Conservation (phyloP, 805 yeast species). For the Kregervanrija fluxuum region DNA sequence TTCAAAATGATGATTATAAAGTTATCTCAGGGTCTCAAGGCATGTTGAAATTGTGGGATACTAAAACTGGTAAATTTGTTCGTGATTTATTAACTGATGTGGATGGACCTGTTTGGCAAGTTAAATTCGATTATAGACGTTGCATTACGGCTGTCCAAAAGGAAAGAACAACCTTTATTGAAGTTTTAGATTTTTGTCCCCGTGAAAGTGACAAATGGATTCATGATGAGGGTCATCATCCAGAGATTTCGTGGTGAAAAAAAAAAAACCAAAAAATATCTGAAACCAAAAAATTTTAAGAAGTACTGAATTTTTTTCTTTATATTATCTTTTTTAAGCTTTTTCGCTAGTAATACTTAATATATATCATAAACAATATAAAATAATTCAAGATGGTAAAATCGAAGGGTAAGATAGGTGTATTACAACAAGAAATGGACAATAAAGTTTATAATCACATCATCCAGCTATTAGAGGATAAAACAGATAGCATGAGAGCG, state of each 20-base stretch:
- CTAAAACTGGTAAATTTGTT: constrained; percentile 67
- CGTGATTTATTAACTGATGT: constrained; percentile 68
- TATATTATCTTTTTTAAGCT: no score
- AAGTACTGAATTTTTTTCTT: no score
- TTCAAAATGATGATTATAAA: constrained; percentile 78
- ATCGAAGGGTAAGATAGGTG: constrained; percentile 13
- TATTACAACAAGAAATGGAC: constrained; percentile 36
- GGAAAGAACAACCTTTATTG: constrained; percentile 65
- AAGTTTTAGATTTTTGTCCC: constrained; percentile 71
- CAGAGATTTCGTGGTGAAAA: no score
- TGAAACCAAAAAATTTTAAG: no score
- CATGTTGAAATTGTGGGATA: constrained; percentile 83
- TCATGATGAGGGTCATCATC: no score
- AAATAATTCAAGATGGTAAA: constrained; percentile 1
- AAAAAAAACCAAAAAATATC: no score
- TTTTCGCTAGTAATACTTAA: no score
- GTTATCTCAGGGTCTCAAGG: constrained; percentile 86
- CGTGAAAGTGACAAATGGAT: constrained; percentile 13
- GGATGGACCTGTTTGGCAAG: constrained; percentile 91
- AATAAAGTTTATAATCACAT: constrained; percentile 50
- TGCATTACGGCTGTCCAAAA: constrained; percentile 87
- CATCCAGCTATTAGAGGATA: constrained; percentile 52
- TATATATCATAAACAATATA: no score
- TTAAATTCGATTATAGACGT: constrained; percentile 71
- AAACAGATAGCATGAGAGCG: constrained; percentile 35